phyloP scores from a whole-genome alignment of 352 stramenopile species.

The Lagenidium giganteum region DNA sequence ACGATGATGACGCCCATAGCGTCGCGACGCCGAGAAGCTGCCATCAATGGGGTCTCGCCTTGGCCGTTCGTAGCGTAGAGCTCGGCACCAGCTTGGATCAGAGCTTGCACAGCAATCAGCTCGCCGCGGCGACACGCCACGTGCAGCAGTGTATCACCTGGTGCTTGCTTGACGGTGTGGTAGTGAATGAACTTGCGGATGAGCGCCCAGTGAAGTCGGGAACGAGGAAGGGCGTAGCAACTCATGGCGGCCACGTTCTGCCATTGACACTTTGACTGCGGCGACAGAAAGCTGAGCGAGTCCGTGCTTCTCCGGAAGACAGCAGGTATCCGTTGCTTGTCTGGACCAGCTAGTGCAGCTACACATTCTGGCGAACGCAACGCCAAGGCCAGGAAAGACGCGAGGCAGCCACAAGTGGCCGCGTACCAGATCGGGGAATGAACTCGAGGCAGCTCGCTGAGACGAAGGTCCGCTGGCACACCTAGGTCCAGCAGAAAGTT shows the following conservation, averaged over 20 bases:
- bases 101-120: constrained; percentile 24
- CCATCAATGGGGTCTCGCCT: constrained; percentile 25
- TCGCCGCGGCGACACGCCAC: constrained; percentile 29
- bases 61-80: constrained; percentile 20
- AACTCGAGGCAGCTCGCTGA: constrained; percentile 20
- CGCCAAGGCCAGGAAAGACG: constrained; percentile 36
- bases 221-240: constrained; percentile 30
- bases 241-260: constrained; percentile 49
- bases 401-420: constrained; percentile 28
- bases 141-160: constrained; percentile 35
- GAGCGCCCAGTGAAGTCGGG: constrained; percentile 23
- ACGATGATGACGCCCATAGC: constrained; percentile 25
- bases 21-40: constrained; percentile 38
- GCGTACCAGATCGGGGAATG: constrained; percentile 45
- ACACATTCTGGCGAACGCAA: constrained; percentile 23
- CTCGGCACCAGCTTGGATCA: constrained; percentile 34
- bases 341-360: constrained; percentile 5
- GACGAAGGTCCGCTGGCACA: constrained; percentile 26
- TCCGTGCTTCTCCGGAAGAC: constrained; percentile 18
- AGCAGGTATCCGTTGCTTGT: neutral
- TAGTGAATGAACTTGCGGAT: constrained; percentile 53
- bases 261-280: constrained; percentile 34
- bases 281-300: constrained; percentile 19
- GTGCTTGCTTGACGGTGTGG: too few relatives aligned
- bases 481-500: constrained; percentile 42